A percentile compares a stretch with the other conserved stretches of the same genome.
Evolutionary conservation across 176 grass and related monocot species (phyloP).

Genomic region (Oryza brachyantha): DNA sequence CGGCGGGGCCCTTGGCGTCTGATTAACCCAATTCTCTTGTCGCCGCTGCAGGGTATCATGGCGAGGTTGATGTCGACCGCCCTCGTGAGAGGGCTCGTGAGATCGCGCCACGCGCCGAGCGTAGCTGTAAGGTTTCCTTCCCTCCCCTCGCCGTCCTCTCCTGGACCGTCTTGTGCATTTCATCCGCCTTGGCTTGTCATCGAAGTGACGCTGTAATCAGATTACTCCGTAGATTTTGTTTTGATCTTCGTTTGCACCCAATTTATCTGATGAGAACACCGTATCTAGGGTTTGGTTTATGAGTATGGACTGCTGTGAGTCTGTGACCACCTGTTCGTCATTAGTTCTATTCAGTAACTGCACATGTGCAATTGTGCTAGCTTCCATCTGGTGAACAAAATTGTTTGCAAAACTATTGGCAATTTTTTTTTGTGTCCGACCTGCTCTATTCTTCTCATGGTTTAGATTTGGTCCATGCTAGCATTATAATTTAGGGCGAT

Average conservation of each 20-base stretch:
- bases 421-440: too few relatives aligned
- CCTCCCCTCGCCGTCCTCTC: neutral
- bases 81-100: slow-evolving; percentile 38
- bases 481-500: neutral
- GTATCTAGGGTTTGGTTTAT: neutral
- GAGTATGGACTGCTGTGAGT: neutral
- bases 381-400: neutral
- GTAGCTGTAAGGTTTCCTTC: neutral
- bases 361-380: neutral
- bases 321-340: neutral
- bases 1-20: neutral
- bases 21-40: neutral
- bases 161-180: neutral
- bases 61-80: slow-evolving; percentile 37
- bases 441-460: neutral
- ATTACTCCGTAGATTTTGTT: neutral
- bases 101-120: slow-evolving; percentile 26
- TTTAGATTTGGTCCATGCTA: neutral
- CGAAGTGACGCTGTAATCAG: neutral
- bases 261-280: neutral
- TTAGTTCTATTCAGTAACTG: neutral
- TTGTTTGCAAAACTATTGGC: neutral
- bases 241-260: neutral
- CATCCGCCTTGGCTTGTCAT: neutral
- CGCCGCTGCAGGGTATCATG: slow-evolving; percentile 41